phyloP scores from a whole-genome alignment of 2,329 filamentous ascomycete species.

The Colletotrichum spinosum region DNA sequence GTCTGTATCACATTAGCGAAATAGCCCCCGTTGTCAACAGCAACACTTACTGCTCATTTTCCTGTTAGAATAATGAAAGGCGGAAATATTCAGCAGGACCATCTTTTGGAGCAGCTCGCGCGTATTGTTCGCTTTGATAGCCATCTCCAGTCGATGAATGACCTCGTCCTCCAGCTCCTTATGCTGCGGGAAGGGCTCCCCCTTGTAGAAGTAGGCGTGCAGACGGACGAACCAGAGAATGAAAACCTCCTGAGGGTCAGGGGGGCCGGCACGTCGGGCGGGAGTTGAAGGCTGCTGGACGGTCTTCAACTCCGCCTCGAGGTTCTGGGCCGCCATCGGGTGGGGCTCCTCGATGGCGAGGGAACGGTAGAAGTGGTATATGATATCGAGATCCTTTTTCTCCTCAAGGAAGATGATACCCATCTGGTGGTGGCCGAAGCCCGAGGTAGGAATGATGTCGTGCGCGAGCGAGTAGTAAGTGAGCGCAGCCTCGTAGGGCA shows the following conservation, averaged over 20 bases:
- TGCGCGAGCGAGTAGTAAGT: conserved; percentile 88
- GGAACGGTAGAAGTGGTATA: conserved; percentile 91
- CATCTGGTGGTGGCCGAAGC: conserved; percentile 89
- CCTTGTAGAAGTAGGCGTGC: conserved; percentile 86
- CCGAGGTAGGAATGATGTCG: conserved; percentile 81
- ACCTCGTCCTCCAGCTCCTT: conserved; percentile 89
- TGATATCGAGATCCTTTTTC: conserved; percentile 82
- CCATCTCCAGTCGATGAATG: conserved; percentile 78
- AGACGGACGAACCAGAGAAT: conserved; percentile 86
- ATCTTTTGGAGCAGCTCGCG: conserved; percentile 80
- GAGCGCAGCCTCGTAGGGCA: conserved; percentile 81
- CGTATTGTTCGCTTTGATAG: conserved; percentile 76
- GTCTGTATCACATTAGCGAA: conserved; percentile 46
- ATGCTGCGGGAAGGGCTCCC: conserved; percentile 78
- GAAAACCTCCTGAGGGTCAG: conserved; percentile 72
- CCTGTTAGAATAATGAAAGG: conserved; percentile 77
- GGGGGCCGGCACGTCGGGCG: conserved; percentile 49
- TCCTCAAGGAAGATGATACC: conserved; percentile 86
- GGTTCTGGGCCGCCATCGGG: conserved; percentile 78
- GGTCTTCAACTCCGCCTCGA: conserved; percentile 80
- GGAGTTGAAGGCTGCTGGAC: conserved; percentile 54
- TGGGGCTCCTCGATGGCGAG: conserved; percentile 80
- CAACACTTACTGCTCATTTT: conserved; percentile 60
- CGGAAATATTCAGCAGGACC: conserved; percentile 86
- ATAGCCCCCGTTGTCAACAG: not conserved